These are phyloP conservation scores for Rutstroemia sp. DNA, from an alignment of 2,329 filamentous ascomycete species.

Conservation along the genomic window DNA sequence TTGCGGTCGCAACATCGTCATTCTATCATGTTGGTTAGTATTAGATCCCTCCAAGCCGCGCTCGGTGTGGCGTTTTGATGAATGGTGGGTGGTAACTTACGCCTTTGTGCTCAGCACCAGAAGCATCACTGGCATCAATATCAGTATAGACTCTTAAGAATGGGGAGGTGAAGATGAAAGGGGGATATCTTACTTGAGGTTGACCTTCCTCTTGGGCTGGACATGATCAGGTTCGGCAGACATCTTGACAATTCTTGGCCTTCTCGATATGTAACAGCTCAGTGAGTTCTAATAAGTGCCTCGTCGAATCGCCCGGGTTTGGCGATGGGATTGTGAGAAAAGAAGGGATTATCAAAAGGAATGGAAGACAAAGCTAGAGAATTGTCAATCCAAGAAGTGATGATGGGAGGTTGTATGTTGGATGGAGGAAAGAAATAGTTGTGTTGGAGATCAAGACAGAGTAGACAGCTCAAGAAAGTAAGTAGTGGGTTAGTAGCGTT, in stretches of 20 bases:
- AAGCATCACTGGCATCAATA: conserved; percentile 62
- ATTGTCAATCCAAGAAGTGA: neutral
- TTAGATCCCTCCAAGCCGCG: conserved; percentile 18
- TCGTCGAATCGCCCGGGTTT: neutral
- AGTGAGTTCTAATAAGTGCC: neutral
- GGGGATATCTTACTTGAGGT: conserved; percentile 58
- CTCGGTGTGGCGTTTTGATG: conserved; percentile 19
- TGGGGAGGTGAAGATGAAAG: neutral
- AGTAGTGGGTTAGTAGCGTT: conserved; percentile 4
- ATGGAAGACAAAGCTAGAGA: neutral
- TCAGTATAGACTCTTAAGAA: conserved; percentile 31
- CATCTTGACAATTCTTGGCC: conserved; percentile 51
- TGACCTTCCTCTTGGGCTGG: conserved; percentile 74
- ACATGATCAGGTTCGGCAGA: conserved; percentile 55
- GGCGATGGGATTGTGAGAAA: neutral
- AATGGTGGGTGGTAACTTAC: conserved; percentile 42
- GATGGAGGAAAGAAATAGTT: conserved; percentile 1
- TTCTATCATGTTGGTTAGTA: conserved; percentile 47
- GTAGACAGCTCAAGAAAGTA: conserved; percentile 5
- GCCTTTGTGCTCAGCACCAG: conserved; percentile 78
- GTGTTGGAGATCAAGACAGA: conserved; percentile 1
- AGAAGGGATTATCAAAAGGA: neutral
- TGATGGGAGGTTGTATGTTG: neutral
- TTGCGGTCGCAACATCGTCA: conserved; percentile 89
- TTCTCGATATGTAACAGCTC: conserved; percentile 2